phyloP scores from a whole-genome alignment of 1,139 yeast genomes.

The Debaryomyces fabryi region DNA sequence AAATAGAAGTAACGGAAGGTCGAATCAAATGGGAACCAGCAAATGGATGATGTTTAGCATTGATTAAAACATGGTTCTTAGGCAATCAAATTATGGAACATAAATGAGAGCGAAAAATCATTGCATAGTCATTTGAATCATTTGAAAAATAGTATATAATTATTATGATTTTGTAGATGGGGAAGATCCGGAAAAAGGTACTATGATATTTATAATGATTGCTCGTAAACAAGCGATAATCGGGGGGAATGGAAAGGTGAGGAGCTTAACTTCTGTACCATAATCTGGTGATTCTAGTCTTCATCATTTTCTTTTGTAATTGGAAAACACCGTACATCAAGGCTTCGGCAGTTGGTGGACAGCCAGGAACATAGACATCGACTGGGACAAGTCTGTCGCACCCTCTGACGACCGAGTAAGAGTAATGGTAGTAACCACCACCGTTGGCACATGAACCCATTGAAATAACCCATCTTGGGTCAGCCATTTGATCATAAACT shows the following conservation, averaged over 20 bases:
- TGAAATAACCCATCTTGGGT: constrained; percentile 87
- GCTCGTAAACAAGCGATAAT: constrained; percentile 1
- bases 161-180: neutral
- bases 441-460: constrained; percentile 97
- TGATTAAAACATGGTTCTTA: neutral
- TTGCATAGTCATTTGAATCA: constrained; percentile 1
- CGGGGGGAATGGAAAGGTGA: neutral
- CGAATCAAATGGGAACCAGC: neutral
- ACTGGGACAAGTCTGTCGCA: constrained; percentile 89
- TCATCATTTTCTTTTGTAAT: constrained; percentile 87
- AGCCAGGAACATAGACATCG: constrained; percentile 90
- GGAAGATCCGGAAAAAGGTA: neutral
- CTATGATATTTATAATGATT: constrained; percentile 3
- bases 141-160: neutral
- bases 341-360: constrained; percentile 92
- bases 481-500: constrained; percentile 94
- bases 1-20: constrained; percentile 1
- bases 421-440: constrained; percentile 91
- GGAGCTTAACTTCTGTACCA: constrained; percentile 72
- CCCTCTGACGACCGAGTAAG: constrained; percentile 87
- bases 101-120: neutral
- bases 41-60: neutral
- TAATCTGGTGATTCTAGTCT: constrained; percentile 76
- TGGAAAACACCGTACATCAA: constrained; percentile 89
- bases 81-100: neutral